Percentiles rank a stretch among this genome's conserved stretches.
phyloP scores from a whole-genome alignment of 257 asterid genomes.

The Coffea canephora region DNA sequence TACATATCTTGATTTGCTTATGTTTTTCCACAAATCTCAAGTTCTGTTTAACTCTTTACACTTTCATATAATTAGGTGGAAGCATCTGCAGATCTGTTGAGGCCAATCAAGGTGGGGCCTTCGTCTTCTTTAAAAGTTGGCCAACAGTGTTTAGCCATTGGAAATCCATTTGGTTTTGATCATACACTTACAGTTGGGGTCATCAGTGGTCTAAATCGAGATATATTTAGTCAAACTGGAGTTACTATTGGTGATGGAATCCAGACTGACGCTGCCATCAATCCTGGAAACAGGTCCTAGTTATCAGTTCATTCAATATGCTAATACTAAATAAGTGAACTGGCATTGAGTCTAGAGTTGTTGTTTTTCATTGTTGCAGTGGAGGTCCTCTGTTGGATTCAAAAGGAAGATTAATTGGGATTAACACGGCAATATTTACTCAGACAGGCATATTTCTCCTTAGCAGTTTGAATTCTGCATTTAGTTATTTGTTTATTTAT shows the following conservation, averaged over 20 bases:
- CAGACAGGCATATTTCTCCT: slow-evolving; percentile 59
- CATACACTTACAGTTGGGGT: slow-evolving; percentile 98
- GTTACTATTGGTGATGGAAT: slow-evolving; percentile 96
- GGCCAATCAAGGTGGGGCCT: slow-evolving; percentile 69
- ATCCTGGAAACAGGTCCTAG: slow-evolving; percentile 92
- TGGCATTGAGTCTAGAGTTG: neutral
- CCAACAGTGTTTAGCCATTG: slow-evolving; percentile 92
- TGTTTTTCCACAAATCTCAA: neutral
- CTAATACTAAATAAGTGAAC: neutral
- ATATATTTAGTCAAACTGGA: slow-evolving; percentile 90
- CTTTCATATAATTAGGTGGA: slow-evolving; percentile 54
- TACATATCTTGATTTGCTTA: neutral
- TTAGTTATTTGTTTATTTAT: slow-evolving; percentile 4
- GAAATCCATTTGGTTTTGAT: slow-evolving; percentile 97
- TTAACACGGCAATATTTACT: slow-evolving; percentile 94
- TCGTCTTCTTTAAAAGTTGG: slow-evolving; percentile 86
- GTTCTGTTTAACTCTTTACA: slow-evolving; percentile 3
- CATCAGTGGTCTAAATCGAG: slow-evolving; percentile 91
- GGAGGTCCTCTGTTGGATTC: slow-evolving; percentile 97
- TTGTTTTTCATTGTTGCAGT: slow-evolving; percentile 39
- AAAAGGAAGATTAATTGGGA: slow-evolving; percentile 83
- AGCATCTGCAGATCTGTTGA: slow-evolving; percentile 74
- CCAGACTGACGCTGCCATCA: slow-evolving; percentile 98
- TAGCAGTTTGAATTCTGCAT: slow-evolving; percentile 9
- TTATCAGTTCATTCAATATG: neutral